phyloP scores from a whole-genome alignment of 257 asterid genomes.

The Solanum chmielewskii region DNA sequence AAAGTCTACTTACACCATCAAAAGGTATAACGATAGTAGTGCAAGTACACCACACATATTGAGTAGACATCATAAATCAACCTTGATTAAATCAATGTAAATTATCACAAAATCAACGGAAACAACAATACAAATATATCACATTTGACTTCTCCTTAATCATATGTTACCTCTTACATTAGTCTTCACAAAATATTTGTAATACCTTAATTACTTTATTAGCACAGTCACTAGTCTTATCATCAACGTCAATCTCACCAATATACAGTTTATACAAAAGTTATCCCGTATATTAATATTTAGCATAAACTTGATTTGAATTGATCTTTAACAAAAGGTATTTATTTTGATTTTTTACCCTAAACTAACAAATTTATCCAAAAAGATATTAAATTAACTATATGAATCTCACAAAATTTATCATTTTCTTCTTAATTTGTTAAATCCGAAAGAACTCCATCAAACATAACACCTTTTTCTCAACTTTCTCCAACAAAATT shows the following conservation, averaged over 20 bases:
- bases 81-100: background rate
- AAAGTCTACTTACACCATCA: background rate
- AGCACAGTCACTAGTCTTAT: background rate
- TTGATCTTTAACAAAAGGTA: too few species aligned
- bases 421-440: background rate
- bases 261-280: too few species aligned
- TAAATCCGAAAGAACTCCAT: background rate
- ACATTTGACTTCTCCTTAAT: background rate
- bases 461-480: background rate
- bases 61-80: background rate
- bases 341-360: too few species aligned
- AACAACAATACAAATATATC: background rate
- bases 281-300: too few species aligned
- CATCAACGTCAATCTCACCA: too few species aligned
- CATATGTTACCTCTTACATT: background rate
- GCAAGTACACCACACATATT: too few species aligned
- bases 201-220: background rate
- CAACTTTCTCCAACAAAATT: background rate
- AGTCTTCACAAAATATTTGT: background rate
- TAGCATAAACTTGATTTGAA: too few species aligned
- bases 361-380: too few species aligned
- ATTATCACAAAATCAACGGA: background rate
- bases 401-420: too few species aligned
- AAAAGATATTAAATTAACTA: too few species aligned
- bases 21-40: background rate